Evolutionary conservation across 83 land plant species (phyloP), one percentile per base, ranked within the genome.

Genomic region (Picea engelmannii): DNA sequence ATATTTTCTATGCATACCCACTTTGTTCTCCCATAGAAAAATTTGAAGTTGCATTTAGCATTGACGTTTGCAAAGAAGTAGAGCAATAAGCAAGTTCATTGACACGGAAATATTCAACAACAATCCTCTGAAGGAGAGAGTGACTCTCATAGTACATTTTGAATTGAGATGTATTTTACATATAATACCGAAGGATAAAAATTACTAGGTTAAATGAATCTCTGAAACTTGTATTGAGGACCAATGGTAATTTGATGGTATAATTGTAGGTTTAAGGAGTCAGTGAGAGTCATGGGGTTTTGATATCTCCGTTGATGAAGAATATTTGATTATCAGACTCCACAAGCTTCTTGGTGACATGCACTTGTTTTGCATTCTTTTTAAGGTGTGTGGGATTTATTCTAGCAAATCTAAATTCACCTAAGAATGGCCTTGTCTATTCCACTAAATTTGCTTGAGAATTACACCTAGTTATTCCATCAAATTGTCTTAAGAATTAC

Each of bases 281-380:
- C 42, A 11, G 73, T 13, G 42, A 0, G 23, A 9, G 12, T 55
- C 24, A 70, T 69, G 74, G 11, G 21, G 9, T 70, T 70, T 52
- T 70, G 23, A 42, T 6, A 70, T 70, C 52, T 40, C 75, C 20
- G 52, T 4, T 1, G 75, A 40, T 20, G 75, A 70, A 21, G 75
- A 70, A 21, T 52, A 70, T 20, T 42, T 70, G 52, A 70, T 70
- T 20, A 40, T 70, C 9, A 70, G 75, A 70, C 75, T 70, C 44
- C 52, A 70, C 44, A 70, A 21, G 52, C 75, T 70, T 70, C 44
- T 70, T 20, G 75, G 52, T 70, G 52, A 70, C 75, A 70, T 52
- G 75, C 42, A n/a, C 60, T 17, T 55, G 60, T 13, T 55, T 17
- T 55, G 60, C 4, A 17, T 55, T 55, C 16, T 55, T 55, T 55